Evolutionary conservation across 192 early-diverging fungal species (phyloP), one percentile per base, ranked within the genome.

Genomic region (Gigaspora rosea): DNA sequence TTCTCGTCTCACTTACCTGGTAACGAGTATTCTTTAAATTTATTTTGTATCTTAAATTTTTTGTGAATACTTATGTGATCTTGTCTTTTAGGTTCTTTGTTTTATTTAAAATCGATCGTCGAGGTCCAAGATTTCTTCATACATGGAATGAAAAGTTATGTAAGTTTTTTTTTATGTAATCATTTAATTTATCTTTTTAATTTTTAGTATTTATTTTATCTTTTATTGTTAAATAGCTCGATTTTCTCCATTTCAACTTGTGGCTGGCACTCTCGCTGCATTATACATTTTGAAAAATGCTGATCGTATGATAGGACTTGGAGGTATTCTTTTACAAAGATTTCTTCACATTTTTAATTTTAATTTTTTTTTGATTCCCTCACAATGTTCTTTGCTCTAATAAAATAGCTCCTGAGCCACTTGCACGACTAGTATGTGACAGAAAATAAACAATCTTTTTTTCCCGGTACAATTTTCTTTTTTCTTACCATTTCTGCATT

Each of bases 181-280:
- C 6, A 8, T 49, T n/a, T 63, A 16, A 15, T 2, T 63, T 62
- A 9, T 64, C 4, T 16, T n/a, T 6, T 52, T 22, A 7, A 0
- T 0, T 1, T 18, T n/a, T 75, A 15, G 20, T 46, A 7, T 58
- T 52, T 27, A 27, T 13, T 27, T 33, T 36, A 36, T 78, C 35
- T 10, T 54, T 71, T 13, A 33, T 36, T 18, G 13, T 41, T 49
- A 61, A 73, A 59, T 47, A 87, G 86, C 78, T 16, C 56, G 75
- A 22, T 77, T 79, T 36, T 86, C 92, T 11, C 83, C 94, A 16
- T 96, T 94, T 93, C 92, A 94, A 81, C 86, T 95, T 41, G 71
- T 91, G 3, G 66, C 93, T 18, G 88, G 86, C 4, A 90, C 93
- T 54, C 85, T 89, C 69, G 84, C 91, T 1, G 32, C 80, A 1